These are phyloP conservation scores for Alternaria gansuensis DNA, from an alignment of 2,329 filamentous ascomycete genomes.

Conservation along the genomic window DNA sequence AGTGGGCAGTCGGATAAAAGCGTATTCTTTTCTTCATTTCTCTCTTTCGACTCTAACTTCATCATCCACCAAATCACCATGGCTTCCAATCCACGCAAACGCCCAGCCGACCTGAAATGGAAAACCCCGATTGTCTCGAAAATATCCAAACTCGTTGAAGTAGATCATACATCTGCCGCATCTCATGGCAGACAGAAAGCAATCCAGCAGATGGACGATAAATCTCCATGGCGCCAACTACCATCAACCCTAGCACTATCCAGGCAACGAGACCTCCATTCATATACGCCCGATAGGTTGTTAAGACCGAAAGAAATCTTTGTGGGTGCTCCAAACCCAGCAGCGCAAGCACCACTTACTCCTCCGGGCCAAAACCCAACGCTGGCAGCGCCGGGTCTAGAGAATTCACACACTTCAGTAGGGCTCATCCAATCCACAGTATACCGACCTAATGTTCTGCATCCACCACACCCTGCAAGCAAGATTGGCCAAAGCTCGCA, in stretches of 20 bases:
- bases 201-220: background rate
- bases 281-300: background rate
- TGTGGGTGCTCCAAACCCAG: background rate
- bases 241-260: background rate
- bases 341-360: background rate
- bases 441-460: background rate
- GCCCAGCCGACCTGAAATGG: background rate
- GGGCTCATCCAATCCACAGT: too few relatives aligned
- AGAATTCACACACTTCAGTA: background rate
- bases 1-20: too few relatives aligned
- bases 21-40: background rate
- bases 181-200: background rate
- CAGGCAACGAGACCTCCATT: background rate
- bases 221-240: background rate
- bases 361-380: background rate
- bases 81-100: slow-evolving; percentile 10
- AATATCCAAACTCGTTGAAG: background rate
- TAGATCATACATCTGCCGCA: background rate
- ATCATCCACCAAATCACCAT: background rate
- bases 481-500: slow-evolving; percentile 36
- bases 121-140: background rate
- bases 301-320: background rate
- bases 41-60: background rate
- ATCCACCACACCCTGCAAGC: slow-evolving; percentile 28
- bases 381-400: background rate